Percentiles rank a stretch among this genome's conserved stretches.
Evolutionary conservation across 495 filamentous ascomycete species (phyloP).

Genomic region (Neurospora intermedia): DNA sequence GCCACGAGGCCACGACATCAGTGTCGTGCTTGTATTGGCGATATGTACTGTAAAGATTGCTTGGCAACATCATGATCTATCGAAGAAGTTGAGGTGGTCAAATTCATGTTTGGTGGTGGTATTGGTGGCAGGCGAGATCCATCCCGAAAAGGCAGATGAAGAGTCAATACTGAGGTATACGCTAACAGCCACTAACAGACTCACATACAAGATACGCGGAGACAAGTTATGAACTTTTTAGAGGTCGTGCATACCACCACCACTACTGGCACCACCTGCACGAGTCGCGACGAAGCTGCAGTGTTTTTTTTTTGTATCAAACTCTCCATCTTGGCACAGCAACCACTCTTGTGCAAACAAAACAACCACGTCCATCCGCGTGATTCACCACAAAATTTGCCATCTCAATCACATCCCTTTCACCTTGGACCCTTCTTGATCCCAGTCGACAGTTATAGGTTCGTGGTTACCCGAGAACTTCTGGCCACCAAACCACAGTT

Average conservation of each 20-base stretch:
- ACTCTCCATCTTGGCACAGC: neutral
- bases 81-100: neutral
- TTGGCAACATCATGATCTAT: neutral
- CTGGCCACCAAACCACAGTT: slow-evolving; percentile 41
- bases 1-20: neutral
- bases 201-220: too few relatives aligned
- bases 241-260: neutral
- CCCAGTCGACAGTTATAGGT: slow-evolving; percentile 41
- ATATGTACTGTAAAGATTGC: neutral
- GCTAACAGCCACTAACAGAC: neutral
- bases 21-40: neutral
- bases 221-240: neutral
- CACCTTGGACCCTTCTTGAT: slow-evolving; percentile 18
- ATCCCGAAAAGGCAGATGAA: neutral
- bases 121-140: neutral
- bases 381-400: neutral
- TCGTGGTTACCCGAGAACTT: slow-evolving; percentile 38
- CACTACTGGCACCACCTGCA: neutral
- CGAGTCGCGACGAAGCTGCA: neutral
- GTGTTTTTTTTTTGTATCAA: neutral
- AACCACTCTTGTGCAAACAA: neutral
- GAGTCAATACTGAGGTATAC: neutral
- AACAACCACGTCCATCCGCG: neutral
- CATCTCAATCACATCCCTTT: neutral
- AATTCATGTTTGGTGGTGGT: neutral